Evolutionary conservation across 345 rosid genomes (phyloP).

Genomic region (Eutrema japonicum): DNA sequence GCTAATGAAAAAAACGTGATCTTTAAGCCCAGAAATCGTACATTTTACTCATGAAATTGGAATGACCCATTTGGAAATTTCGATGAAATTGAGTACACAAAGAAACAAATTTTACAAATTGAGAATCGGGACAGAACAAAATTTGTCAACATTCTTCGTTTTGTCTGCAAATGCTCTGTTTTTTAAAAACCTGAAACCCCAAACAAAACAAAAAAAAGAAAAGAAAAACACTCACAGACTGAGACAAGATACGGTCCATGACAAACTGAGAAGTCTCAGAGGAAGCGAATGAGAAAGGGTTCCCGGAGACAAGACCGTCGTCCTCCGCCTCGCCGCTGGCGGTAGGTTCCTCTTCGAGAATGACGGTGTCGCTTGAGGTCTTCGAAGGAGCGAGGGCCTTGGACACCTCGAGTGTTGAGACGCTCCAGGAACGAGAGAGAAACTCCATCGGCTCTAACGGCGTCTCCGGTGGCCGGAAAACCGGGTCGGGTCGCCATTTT

Average conservation of each 20-base stretch:
- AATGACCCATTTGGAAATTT: slow-evolving; percentile 18
- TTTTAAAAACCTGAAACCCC: background rate
- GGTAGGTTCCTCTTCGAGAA: slow-evolving; percentile 56
- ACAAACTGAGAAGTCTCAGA: slow-evolving; percentile 88
- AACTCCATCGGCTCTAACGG: slow-evolving; percentile 92
- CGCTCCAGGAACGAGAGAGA: slow-evolving; percentile 92
- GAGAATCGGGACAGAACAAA: slow-evolving; percentile 18
- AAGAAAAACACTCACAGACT: slow-evolving; percentile 68
- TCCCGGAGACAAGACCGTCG: slow-evolving; percentile 57
- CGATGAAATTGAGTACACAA: background rate
- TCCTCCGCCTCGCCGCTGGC: slow-evolving; percentile 56
- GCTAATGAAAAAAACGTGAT: background rate
- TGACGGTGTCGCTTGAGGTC: slow-evolving; percentile 42
- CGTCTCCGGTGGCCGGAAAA: slow-evolving; percentile 82
- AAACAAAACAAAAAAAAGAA: background rate
- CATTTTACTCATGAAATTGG: background rate
- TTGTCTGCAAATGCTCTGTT: slow-evolving; percentile 33
- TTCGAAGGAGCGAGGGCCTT: slow-evolving; percentile 58
- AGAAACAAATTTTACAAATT: slow-evolving; percentile 8
- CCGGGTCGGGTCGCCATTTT: slow-evolving; percentile 60
- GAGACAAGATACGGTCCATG: slow-evolving; percentile 88
- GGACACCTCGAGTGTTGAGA: slow-evolving; percentile 80
- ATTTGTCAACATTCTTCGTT: slow-evolving; percentile 20
- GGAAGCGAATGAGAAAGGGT: slow-evolving; percentile 85
- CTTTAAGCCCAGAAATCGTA: slow-evolving; percentile 11